Evolutionary conservation across 441 rosid species (phyloP), one percentile per base, ranked within the genome.

Genomic region (Sinapis alba): DNA sequence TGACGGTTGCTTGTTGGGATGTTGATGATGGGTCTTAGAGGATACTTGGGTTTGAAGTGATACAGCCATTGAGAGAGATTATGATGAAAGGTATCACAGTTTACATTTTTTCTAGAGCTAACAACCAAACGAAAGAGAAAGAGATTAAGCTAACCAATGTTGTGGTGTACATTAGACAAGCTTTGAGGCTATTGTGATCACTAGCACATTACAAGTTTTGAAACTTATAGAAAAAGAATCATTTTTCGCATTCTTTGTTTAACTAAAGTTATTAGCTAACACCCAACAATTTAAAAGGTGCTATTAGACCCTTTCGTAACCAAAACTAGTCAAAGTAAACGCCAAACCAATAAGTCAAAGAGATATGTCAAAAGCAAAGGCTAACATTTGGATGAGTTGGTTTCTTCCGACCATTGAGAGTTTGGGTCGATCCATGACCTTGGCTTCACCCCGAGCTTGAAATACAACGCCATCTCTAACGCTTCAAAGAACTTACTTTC

Each of bases 371-470:
- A 30, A 32, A 32, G 1, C 38, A 32, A 32, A 32, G 2, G 43
- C 43, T 36, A 11, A 36, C 43, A 41, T 38, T 45, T 45, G 0
- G 51, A n/a, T 15, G 15, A 18, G 19, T 50, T 1, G 15, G 61
- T 6, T 23, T 56, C 61, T 56, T 56, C 16, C 3, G 10, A 0
- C 32, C 16, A 56, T 5, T 12, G 2, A 0, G 32, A 56, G 32
- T 56, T 23, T 56, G 61, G 96, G 41, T 89, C 89, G 58, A 81
- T 86, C 99, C 99, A 94, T 7, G 97, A 90, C 80, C 97, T 81
- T 0, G 99, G 94, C 62, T 83, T 70, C 9, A 85, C 84, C 50
- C 94, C 91, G 0, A 88, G 62, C 84, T 75, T 76, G 16, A 92
- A 84, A 71, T 72, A 90, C 76, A 94, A 32, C 13, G 80, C 77